Evolutionary conservation across 2,329 filamentous ascomycete genomes (phyloP).

Genomic region (Shiraia bambusicola): DNA sequence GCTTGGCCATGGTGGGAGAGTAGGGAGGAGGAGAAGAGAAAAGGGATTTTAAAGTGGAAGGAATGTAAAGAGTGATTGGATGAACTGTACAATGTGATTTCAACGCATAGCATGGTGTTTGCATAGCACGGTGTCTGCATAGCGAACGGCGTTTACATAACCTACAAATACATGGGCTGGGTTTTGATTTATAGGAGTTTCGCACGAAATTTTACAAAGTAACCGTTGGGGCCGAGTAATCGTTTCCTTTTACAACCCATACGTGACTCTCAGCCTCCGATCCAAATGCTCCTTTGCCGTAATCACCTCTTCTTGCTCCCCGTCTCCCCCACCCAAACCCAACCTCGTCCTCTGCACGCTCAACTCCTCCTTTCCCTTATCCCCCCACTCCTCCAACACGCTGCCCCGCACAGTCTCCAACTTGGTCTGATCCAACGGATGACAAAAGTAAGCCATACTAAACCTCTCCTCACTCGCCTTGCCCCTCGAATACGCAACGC

Average conservation of each 20-base stretch:
- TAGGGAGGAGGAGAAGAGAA: slow-evolving; percentile 30
- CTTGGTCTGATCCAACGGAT: slow-evolving; percentile 58
- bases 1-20: slow-evolving; percentile 16
- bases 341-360: slow-evolving; percentile 45
- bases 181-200: too few species aligned
- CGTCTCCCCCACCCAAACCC: slow-evolving; percentile 44
- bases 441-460: slow-evolving; percentile 64
- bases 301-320: slow-evolving; percentile 46
- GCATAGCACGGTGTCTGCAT: slow-evolving; percentile 13
- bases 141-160: slow-evolving; percentile 12
- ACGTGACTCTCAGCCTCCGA: slow-evolving; percentile 59
- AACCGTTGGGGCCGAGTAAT: too few species aligned
- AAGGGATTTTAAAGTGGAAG: slow-evolving; percentile 9
- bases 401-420: slow-evolving; percentile 58
- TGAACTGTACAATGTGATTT: neutral
- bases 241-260: slow-evolving; percentile 47
- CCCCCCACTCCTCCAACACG: slow-evolving; percentile 49
- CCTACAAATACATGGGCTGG: too few species aligned
- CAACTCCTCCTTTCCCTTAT: slow-evolving; percentile 30
- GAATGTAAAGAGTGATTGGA: neutral
- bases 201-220: too few species aligned
- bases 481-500: slow-evolving; percentile 69
- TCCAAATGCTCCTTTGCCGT: slow-evolving; percentile 63
- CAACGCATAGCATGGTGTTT: neutral
- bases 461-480: slow-evolving; percentile 53